phyloP scores from a whole-genome alignment of 176 grass and related monocot species.

The Echinochloa phyllopogon region DNA sequence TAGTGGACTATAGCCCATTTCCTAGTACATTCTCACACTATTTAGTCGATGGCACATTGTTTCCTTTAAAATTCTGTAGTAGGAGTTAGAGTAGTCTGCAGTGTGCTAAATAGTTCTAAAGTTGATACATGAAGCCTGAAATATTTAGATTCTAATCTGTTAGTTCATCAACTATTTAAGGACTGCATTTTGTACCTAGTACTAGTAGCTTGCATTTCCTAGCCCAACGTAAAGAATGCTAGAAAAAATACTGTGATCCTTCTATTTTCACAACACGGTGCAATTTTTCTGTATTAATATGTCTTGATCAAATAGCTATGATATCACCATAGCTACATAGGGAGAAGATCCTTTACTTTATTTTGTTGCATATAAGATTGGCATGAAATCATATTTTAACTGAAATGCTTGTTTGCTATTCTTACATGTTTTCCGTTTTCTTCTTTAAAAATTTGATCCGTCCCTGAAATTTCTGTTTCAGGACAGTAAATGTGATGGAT shows the following conservation, averaged over 20 bases:
- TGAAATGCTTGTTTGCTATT: background rate
- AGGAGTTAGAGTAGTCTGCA: background rate
- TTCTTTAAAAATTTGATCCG: slow-evolving; percentile 5
- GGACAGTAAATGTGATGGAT: slow-evolving; percentile 73
- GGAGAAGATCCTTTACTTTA: background rate
- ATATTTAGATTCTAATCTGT: background rate
- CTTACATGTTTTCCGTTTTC: background rate
- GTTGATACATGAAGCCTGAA: background rate
- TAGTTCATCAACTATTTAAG: background rate
- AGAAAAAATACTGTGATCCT: background rate
- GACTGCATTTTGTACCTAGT: background rate
- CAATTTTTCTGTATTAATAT: background rate
- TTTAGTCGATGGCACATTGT: background rate
- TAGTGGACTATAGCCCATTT: background rate
- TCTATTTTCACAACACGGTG: background rate
- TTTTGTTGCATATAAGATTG: slow-evolving; percentile 21
- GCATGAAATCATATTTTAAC: background rate
- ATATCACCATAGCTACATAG: background rate
- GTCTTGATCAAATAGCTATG: background rate
- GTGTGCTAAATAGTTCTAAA: background rate
- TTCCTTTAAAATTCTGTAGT: slow-evolving; percentile 13
- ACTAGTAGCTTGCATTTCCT: background rate
- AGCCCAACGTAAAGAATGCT: background rate
- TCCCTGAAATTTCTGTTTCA: slow-evolving; percentile 52
- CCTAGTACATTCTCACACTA: background rate